phyloP scores from a whole-genome alignment of 208 protist genomes.

The Trypanosoma lewisi region DNA sequence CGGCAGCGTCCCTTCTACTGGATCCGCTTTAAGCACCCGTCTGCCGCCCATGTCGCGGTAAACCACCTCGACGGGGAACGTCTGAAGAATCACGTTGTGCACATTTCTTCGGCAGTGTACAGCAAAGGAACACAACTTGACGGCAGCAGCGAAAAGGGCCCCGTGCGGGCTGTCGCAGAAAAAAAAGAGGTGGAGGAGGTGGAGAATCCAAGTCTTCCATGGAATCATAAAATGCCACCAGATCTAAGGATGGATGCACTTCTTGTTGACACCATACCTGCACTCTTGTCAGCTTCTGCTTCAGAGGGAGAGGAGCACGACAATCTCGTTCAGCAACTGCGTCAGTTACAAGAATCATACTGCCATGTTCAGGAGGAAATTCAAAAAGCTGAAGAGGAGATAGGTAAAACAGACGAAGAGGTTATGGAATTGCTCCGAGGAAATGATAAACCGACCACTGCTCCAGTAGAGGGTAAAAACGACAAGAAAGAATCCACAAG shows the following conservation, averaged over 20 bases:
- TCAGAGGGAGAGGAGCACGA: background rate
- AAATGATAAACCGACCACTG: background rate
- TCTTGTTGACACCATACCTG: slow-evolving; percentile 40
- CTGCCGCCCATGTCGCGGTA: slow-evolving; percentile 54
- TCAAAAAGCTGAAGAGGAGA: background rate
- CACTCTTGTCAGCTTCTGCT: slow-evolving; percentile 2
- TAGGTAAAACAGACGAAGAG: slow-evolving; percentile 14
- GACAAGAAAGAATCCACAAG: background rate
- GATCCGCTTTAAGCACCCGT: slow-evolving; percentile 45
- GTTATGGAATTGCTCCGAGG: slow-evolving; percentile 9
- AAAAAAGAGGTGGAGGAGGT: slow-evolving; percentile 3
- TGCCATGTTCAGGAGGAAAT: slow-evolving; percentile 14
- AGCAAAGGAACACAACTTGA: slow-evolving; percentile 3
- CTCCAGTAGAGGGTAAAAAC: background rate
- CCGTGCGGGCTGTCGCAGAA: background rate
- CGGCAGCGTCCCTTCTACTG: slow-evolving; percentile 45
- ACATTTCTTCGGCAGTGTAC: slow-evolving; percentile 54
- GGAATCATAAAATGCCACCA: slow-evolving; percentile 60
- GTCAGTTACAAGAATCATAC: slow-evolving; percentile 20
- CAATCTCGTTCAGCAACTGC: slow-evolving; percentile 10
- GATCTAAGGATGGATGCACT: slow-evolving; percentile 62
- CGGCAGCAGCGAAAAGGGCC: background rate
- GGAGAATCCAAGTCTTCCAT: slow-evolving; percentile 38
- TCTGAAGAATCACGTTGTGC: slow-evolving; percentile 65
- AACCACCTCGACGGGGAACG: slow-evolving; percentile 57